Base-by-base conservation (phyloP, 441 rosid species). In the Populus hybrid region DNA sequence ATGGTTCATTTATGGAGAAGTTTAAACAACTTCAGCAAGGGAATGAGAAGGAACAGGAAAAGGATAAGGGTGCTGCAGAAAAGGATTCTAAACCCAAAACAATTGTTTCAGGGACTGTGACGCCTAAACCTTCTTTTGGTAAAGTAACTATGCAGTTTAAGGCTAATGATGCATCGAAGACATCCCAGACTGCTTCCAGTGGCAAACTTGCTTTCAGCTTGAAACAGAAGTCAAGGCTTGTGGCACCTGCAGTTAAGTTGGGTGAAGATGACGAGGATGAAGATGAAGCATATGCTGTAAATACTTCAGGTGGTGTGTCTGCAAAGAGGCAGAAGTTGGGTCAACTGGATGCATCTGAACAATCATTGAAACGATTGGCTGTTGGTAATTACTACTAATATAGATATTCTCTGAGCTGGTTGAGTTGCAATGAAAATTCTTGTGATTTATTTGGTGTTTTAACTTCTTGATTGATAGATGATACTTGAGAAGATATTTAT, bases 1-100 rank as follows among this genome's bases (percentile, higher is more conserved):
- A 96, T 80, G 99, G 99, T 42, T 96, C 99, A 2, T 96, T 96
- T 87, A 90, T 96, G 99, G 98, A 94, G 91, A 93, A 90, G 89
- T 96, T 96, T 89, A 90, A 90, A 81, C 98, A 91, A 77, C 97
- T 94, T 85, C 98, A 93, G 82, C 92, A 92, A 84, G 95, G 86
- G 80, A 90, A 90, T 70, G 92, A 77, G 74, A 80, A 87, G 82
- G 89, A 81, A 3, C 83, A 85, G 77, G 90, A 85, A 63, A 89
- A 87, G 74, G 94, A 86, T 70, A 87, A 79, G 70, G 76, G 75
- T 70, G 24, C 73, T 24, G 70, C 79, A 35, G 86, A 81, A 10
- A 91, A 88, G 84, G 95, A 88, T 36, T 88, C 92, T 82, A 94
- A 87, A 79, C 97, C 94, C 12, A 85, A 85, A 80, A 78, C 85